phyloP scores from a whole-genome alignment of 805 yeast species.

The Candida alai region DNA sequence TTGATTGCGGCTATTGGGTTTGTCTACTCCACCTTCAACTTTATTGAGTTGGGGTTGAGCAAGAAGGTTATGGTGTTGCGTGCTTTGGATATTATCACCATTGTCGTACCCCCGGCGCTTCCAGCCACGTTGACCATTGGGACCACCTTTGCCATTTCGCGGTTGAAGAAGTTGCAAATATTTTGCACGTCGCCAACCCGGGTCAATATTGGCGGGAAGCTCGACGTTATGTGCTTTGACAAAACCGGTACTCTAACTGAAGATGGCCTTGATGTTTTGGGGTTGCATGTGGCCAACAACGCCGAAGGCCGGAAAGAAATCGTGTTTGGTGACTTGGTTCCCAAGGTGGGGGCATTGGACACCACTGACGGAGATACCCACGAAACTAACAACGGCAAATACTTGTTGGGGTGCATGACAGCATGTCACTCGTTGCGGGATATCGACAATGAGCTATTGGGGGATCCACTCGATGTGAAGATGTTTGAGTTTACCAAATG shows the following conservation, averaged over 20 bases:
- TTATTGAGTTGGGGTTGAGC: slow-evolving; percentile 71
- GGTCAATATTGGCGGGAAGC: slow-evolving; percentile 92
- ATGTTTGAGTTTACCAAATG: slow-evolving; percentile 91
- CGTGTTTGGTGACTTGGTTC: slow-evolving; percentile 27
- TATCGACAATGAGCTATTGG: slow-evolving; percentile 76
- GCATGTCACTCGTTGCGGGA: slow-evolving; percentile 84
- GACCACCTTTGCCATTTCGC: slow-evolving; percentile 81
- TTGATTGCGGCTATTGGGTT: slow-evolving; percentile 82
- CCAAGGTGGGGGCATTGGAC: slow-evolving; percentile 11
- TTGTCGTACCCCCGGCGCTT: slow-evolving; percentile 97
- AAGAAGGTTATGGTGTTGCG: slow-evolving; percentile 70
- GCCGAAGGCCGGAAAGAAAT: slow-evolving; percentile 39
- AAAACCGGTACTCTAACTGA: slow-evolving; percentile 97
- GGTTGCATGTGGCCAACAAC: slow-evolving; percentile 43
- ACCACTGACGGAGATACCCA: slow-evolving; percentile 11
- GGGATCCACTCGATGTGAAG: slow-evolving; percentile 90
- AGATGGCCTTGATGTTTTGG: slow-evolving; percentile 88
- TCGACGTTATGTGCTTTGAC: slow-evolving; percentile 89
- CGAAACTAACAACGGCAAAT: slow-evolving; percentile 27
- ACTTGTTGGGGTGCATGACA: slow-evolving; percentile 47
- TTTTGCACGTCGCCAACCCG: slow-evolving; percentile 93
- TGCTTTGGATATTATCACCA: slow-evolving; percentile 90
- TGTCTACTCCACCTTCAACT: slow-evolving; percentile 75
- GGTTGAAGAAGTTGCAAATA: slow-evolving; percentile 61
- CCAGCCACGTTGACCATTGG: slow-evolving; percentile 98